A percentile compares a stretch with the other conserved stretches of the same genome.
Conservation (phyloP, 2,329 filamentous ascomycete genomes). For the Verticillium zaregamsianum region DNA sequence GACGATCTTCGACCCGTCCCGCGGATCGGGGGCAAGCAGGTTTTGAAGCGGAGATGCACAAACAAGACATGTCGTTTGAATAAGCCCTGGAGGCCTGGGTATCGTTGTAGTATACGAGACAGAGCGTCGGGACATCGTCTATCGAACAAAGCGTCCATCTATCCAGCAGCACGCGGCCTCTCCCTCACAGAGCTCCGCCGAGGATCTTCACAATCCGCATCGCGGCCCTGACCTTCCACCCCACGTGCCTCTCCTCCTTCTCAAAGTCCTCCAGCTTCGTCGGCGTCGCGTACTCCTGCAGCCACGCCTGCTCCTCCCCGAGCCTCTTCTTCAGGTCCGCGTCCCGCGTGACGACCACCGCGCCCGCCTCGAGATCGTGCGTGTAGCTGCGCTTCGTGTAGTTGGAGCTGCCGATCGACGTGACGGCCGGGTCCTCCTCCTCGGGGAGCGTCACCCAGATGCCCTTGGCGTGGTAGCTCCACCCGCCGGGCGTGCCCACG, state of each 20-base stretch:
- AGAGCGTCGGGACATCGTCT: no score
- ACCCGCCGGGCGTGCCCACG: conserved; percentile 75
- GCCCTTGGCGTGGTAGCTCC: conserved; percentile 98
- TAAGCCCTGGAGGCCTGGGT: no score
- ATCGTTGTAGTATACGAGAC: no score
- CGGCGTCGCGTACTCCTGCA: conserved; percentile 67
- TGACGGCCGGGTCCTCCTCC: conserved; percentile 66
- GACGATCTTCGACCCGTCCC: no score
- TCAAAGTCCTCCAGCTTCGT: conserved; percentile 77
- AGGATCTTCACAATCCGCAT: conserved; percentile 92
- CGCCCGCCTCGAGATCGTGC: conserved; percentile 86
- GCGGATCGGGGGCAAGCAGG: no score
- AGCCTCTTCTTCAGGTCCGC: conserved; percentile 65
- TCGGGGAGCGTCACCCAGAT: conserved; percentile 78
- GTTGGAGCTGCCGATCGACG: conserved; percentile 85
- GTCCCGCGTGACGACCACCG: conserved; percentile 78
- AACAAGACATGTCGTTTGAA: no score
- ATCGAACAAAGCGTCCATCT: no score
- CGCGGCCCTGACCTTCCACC: conserved; percentile 76
- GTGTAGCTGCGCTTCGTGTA: conserved; percentile 94
- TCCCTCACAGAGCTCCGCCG: conserved; percentile 72
- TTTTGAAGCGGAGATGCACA: no score
- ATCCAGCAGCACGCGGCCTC: no score
- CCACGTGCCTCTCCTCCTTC: conserved; percentile 76
- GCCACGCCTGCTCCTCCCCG: conserved; percentile 74